These are phyloP conservation scores for Dothistroma septosporum DNA, from an alignment of 2,329 filamentous ascomycete genomes.

Conservation along the genomic window DNA sequence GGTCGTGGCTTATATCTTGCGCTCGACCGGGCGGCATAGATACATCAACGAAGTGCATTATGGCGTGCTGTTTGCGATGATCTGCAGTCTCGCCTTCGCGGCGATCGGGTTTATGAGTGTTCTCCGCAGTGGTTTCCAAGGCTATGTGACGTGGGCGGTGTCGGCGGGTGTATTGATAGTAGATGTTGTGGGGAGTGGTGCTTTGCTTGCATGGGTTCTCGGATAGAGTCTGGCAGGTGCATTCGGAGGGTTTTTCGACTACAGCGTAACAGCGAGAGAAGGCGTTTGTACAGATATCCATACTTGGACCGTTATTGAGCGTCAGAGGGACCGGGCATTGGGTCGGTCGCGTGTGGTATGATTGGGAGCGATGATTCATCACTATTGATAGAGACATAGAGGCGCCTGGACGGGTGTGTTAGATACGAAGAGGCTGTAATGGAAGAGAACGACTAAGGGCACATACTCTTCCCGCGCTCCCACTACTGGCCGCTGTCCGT, in stretches of 20 bases:
- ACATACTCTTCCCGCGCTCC: too few species aligned
- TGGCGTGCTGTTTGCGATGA: conserved; percentile 65
- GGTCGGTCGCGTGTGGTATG: too few species aligned
- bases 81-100: conserved; percentile 62
- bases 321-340: too few species aligned
- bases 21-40: conserved; percentile 64
- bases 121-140: conserved; percentile 45
- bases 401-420: too few species aligned
- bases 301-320: too few species aligned
- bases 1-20: conserved; percentile 60
- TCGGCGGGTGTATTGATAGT: conserved; percentile 44
- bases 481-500: not conserved
- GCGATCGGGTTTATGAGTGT: conserved; percentile 59
- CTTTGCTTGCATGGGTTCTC: conserved; percentile 51
- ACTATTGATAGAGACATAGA: too few species aligned
- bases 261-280: too few species aligned
- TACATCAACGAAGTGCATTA: conserved; percentile 68
- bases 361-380: too few species aligned
- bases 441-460: too few species aligned
- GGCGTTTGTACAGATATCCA: too few species aligned
- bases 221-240: conserved; percentile 11
- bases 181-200: conserved; percentile 50
- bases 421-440: too few species aligned
- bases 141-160: conserved; percentile 42
- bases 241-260: not conserved